A percentile compares a stretch with the other conserved stretches of the same genome.
phyloP scores from a whole-genome alignment of 179 eudicot species.

The Nepenthes alata region DNA sequence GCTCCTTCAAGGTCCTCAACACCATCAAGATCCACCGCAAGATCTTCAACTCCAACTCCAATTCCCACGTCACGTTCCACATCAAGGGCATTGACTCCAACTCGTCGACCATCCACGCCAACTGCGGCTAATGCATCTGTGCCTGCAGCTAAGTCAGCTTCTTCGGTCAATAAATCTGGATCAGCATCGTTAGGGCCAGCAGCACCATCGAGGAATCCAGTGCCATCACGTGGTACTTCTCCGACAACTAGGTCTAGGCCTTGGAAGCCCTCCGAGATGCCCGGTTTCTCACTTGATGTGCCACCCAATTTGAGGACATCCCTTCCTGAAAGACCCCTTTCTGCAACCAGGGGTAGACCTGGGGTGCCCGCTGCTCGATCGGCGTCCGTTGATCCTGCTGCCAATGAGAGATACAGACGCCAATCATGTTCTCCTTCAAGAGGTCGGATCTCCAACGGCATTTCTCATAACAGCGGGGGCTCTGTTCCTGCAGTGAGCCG shows the following conservation, averaged over 20 bases:
- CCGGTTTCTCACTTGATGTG: constrained; percentile 87
- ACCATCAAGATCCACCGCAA: constrained; percentile 61
- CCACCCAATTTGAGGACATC: constrained; percentile 97
- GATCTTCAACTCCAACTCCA: constrained; percentile 81
- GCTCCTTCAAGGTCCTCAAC: constrained; percentile 58
- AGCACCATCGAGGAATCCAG: constrained; percentile 40
- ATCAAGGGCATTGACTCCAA: constrained; percentile 72
- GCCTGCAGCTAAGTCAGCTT: constrained; percentile 42
- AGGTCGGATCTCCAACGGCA: constrained; percentile 75
- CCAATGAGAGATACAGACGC: constrained; percentile 62
- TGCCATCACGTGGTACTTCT: constrained; percentile 56
- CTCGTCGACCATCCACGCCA: constrained; percentile 46
- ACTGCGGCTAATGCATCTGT: constrained; percentile 27
- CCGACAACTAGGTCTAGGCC: constrained; percentile 76
- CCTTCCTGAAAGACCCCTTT: constrained; percentile 73
- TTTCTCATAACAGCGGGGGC: constrained; percentile 53
- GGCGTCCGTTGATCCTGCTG: constrained; percentile 65
- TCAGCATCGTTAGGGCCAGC: constrained; percentile 13
- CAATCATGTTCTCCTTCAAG: constrained; percentile 95
- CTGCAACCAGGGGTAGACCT: constrained; percentile 86
- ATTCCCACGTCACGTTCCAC: constrained; percentile 49
- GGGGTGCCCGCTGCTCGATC: constrained; percentile 67
- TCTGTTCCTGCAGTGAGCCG: constrained; percentile 72
- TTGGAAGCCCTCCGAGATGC: constrained; percentile 99
- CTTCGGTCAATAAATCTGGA: constrained; percentile 42